Base-by-base conservation (phyloP, 1,284 basidiomycete genomes). In the Ceratobasidium sp. region DNA sequence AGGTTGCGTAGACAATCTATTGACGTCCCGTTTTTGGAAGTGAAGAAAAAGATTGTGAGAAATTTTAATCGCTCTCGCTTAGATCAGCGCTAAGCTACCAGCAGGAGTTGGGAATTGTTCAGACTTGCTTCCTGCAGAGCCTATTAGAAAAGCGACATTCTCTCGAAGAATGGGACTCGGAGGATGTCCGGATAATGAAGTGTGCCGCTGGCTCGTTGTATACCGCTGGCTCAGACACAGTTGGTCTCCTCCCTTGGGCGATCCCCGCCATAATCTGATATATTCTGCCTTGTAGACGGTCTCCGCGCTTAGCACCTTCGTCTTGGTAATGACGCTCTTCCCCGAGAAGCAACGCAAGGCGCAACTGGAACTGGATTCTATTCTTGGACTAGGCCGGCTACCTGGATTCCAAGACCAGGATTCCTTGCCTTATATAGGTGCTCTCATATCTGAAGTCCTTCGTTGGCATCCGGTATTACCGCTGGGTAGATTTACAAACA, bases 191-290 rank as follows among this genome's bases (percentile, higher is more conserved):
- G 4, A 83, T 86, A 54, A 81, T 87, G 73, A 86, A 85, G 75
- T 84, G 84, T 65, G 81, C 85, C 1, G 86, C 86, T 3, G 83
- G 83, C 17, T 86, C 86, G 0, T 83, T 87, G 81, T 87, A 87
- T 67, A 57, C 81, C 0, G 81, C 77, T 1, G 81, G 81, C 12
- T 66, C 81, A n/a, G 82, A 81, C 42, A 81, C 82, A n/a, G 82
- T 82, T 65, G 7, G 78, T 13, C 26, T 57, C 57, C 10, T 12
- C 42, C 52, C 7, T 50, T 70, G 28, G 42, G 33, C 12, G 44
- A 44, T 56, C 69, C 28, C 52, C 38, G 15, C 61, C 46, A 42
- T 52, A 54, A 64, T 42, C 50, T 69, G n/a, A 59, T 54, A 28
- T 54, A n/a, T 44, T 23, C 23, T 52, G 2, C 17, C 42, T 20